A percentile compares a stretch with the other conserved stretches of the same genome.
These are phyloP conservation scores for Ulota crispa DNA, from an alignment of 225 moss, liverwort and hornwort species.

Conservation along the genomic window DNA sequence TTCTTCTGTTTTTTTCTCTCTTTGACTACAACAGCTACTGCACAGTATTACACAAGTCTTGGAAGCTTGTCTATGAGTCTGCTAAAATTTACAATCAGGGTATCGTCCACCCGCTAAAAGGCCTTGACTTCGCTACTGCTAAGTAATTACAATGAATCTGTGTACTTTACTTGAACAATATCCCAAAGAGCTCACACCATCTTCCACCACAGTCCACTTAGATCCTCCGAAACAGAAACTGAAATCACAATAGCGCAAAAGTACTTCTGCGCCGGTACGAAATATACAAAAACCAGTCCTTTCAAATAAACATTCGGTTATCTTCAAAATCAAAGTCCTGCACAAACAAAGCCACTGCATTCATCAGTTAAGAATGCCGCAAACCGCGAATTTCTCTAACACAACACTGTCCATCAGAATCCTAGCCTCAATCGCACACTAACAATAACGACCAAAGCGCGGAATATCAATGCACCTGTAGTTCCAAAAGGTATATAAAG, in stretches of 20 bases:
- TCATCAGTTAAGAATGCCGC: background rate
- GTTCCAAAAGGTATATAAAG: background rate
- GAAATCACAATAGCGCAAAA: background rate
- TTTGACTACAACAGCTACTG: background rate
- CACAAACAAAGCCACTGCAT: background rate
- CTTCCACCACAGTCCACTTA: conserved; percentile 25
- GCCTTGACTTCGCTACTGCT: background rate
- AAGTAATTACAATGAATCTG: background rate
- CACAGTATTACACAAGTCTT: conserved; percentile 5
- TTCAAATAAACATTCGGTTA: background rate
- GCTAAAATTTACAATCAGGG: background rate
- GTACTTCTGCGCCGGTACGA: background rate
- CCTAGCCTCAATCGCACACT: background rate
- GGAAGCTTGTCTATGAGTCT: background rate
- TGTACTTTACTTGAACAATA: background rate
- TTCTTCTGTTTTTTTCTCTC: conserved; percentile 16
- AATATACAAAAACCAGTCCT: background rate
- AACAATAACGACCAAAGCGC: background rate
- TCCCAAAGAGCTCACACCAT: conserved; percentile 14
- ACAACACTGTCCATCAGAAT: background rate
- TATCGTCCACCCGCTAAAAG: conserved; percentile 8
- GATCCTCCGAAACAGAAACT: background rate
- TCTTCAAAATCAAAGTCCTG: conserved; percentile 14
- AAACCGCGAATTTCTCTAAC: background rate
- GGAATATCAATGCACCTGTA: background rate